phyloP scores from a whole-genome alignment of 345 rosid genomes.

The Euphorbia lathyris region DNA sequence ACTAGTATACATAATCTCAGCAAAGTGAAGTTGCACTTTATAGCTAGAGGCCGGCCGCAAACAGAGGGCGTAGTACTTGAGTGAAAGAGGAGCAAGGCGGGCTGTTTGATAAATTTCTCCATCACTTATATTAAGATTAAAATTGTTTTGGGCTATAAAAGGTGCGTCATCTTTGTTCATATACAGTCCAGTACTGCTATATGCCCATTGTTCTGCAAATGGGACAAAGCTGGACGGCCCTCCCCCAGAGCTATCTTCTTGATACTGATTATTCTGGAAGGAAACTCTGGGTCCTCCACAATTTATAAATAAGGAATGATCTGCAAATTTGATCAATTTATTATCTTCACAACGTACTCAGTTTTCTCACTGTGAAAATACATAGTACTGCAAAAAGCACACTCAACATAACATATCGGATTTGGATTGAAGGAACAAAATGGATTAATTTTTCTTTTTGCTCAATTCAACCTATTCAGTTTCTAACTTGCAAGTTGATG shows the following conservation, averaged over 20 bases:
- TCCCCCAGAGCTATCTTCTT: constrained; percentile 35
- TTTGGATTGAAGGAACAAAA: too few relatives aligned
- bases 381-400: too few relatives aligned
- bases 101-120: constrained; percentile 50
- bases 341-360: neutral
- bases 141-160: constrained; percentile 31
- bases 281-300: constrained; percentile 48
- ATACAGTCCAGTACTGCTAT: constrained; percentile 67
- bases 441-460: too few relatives aligned
- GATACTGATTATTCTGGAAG: constrained; percentile 36
- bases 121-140: constrained; percentile 32
- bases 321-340: constrained; percentile 29
- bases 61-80: constrained; percentile 80
- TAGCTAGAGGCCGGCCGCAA: constrained; percentile 49
- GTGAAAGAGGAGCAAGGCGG: constrained; percentile 68
- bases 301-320: constrained; percentile 65
- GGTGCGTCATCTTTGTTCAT: neutral
- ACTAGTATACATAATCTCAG: constrained; percentile 72
- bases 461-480: too few relatives aligned
- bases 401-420: too few relatives aligned
- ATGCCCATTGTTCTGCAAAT: constrained; percentile 48
- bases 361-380: too few relatives aligned
- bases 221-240: constrained; percentile 44
- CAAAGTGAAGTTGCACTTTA: constrained; percentile 71
- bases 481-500: too few relatives aligned